These are phyloP conservation scores for Xylaria multiplex DNA, from an alignment of 2,329 filamentous ascomycete genomes.

Conservation along the genomic window DNA sequence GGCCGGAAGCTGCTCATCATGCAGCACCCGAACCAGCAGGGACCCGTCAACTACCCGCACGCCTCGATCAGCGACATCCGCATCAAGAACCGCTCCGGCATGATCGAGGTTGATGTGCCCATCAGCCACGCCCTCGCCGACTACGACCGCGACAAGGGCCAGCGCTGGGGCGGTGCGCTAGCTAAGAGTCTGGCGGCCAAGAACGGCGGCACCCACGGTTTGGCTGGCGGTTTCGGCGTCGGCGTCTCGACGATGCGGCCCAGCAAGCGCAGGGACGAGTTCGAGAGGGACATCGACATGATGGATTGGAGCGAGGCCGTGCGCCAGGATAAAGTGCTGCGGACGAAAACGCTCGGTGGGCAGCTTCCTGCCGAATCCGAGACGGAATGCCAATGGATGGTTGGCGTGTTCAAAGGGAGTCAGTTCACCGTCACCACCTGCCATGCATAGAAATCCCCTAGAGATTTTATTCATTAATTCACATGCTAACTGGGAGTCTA, in stretches of 20 bases:
- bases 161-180: conserved; percentile 83
- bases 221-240: conserved; percentile 78
- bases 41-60: conserved; percentile 63
- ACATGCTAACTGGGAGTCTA: conserved; percentile 34
- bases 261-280: conserved; percentile 53
- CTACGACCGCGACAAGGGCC: conserved; percentile 86
- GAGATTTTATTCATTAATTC: neutral
- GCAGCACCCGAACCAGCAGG: conserved; percentile 84
- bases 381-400: conserved; percentile 78
- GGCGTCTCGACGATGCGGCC: conserved; percentile 56
- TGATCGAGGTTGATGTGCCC: conserved; percentile 93
- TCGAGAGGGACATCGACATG: conserved; percentile 58
- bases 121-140: conserved; percentile 72
- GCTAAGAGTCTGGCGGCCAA: conserved; percentile 67
- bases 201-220: conserved; percentile 73
- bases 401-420: conserved; percentile 90
- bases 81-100: conserved; percentile 81
- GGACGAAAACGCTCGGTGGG: conserved; percentile 86
- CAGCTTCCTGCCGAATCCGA: conserved; percentile 76
- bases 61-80: conserved; percentile 78
- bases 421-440: conserved; percentile 48
- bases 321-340: conserved; percentile 75
- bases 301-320: conserved; percentile 74
- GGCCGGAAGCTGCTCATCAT: conserved; percentile 79
- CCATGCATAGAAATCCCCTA: neutral